Percentiles rank a stretch among this genome's conserved stretches.
Evolutionary conservation across 108 stramenopile species (phyloP).

Genomic region (Nitzschia sp.): DNA sequence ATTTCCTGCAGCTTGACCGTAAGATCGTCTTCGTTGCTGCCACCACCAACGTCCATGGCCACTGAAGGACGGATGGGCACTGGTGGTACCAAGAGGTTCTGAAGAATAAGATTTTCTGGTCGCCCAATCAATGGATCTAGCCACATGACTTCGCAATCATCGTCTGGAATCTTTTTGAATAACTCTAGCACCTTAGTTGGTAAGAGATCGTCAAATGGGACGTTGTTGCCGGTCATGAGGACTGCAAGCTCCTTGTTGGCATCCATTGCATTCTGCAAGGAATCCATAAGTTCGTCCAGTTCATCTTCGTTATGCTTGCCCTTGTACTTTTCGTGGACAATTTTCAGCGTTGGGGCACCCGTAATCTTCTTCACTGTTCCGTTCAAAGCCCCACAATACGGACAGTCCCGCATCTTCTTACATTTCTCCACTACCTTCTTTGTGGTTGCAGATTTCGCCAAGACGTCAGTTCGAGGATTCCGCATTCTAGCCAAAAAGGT

Average conservation of each 20-base stretch:
- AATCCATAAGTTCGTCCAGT: slow-evolving; percentile 61
- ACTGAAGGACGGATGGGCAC: slow-evolving; percentile 98
- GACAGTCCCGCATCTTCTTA: slow-evolving; percentile 94
- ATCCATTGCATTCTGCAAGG: slow-evolving; percentile 85
- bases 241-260: slow-evolving; percentile 74
- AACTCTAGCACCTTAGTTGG: slow-evolving; percentile 86
- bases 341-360: slow-evolving; percentile 87
- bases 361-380: slow-evolving; percentile 96
- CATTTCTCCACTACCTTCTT: slow-evolving; percentile 80
- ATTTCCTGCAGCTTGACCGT: slow-evolving; percentile 97
- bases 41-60: slow-evolving; percentile 73
- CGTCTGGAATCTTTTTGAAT: slow-evolving; percentile 91
- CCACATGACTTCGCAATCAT: slow-evolving; percentile 88
- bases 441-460: slow-evolving; percentile 67
- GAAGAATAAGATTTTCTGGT: slow-evolving; percentile 95
- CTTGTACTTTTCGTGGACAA: slow-evolving; percentile 82
- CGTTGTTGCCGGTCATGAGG: slow-evolving; percentile 35
- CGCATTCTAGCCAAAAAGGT: slow-evolving; percentile 73
- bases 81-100: slow-evolving; percentile 97
- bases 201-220: slow-evolving; percentile 93
- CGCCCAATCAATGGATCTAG: slow-evolving; percentile 89
- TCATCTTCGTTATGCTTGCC: slow-evolving; percentile 81
- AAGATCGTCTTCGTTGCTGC: slow-evolving; percentile 91
- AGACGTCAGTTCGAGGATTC: slow-evolving; percentile 80
- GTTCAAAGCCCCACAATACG: slow-evolving; percentile 86